Evolutionary conservation across 352 stramenopile species (phyloP), one percentile per base, ranked within the genome.

Genomic region (Phytophthora colocasiae): DNA sequence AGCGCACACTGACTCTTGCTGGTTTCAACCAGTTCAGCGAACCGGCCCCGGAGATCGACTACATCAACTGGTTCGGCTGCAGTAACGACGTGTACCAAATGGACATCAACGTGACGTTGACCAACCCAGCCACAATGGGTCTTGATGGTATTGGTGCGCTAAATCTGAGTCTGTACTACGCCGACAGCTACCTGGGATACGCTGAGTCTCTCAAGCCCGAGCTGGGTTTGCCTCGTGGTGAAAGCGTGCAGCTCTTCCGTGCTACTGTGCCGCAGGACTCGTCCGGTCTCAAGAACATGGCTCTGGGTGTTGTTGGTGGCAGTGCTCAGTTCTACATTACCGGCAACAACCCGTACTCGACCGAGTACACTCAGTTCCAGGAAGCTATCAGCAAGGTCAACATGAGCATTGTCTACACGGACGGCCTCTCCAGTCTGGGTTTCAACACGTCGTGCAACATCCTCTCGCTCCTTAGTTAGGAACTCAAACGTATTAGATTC

Each of bases 111-210:
- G 76, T 84, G 56, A 89, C 75, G 12, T 55, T 91, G 32, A 66
- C 75, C 51, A 87, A 87, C 63, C 63, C 73, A 53, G 65, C 74
- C 17, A 49, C 69, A 32, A 74, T 91, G 56, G 80, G 80, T 10
- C 58, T 91, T 19, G 62, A 85, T 44, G 78, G 83, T 59, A 77
- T 93, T 27, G 85, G 81, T 39, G 62, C 71, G 44, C 77, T 93
- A 45, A 93, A 91, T 63, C 61, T 93, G 63, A 90, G 71, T 15
- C 58, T 93, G 31, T 90, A 90, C 75, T 89, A 83, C 63, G 59
- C 69, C 11, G 52, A 87, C 36, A 70, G 76, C 26, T 93, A 89
- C 63, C 58, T 93, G 34, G 84, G 84, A 17, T 88, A 90, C 58
- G 79, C 80, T 2, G 39, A 85, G 34, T 88, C 82, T 45, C 54